These are phyloP conservation scores for Collybia sp. DNA, from an alignment of 768 basidiomycete species.

Conservation along the genomic window DNA sequence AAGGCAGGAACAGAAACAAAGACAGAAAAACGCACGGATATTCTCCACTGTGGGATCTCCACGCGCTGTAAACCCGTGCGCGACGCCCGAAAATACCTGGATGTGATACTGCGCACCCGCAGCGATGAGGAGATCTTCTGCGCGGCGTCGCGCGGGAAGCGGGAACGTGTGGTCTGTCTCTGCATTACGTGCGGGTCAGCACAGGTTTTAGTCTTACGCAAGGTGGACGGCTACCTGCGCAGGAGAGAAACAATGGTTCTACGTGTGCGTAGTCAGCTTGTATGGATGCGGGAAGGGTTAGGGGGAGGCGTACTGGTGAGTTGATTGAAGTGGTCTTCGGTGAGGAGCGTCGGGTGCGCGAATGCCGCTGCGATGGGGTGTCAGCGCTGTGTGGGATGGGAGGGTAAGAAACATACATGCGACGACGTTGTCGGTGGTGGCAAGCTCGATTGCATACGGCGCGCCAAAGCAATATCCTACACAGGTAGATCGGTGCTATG, in stretches of 20 bases:
- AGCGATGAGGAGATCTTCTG: constrained; percentile 51
- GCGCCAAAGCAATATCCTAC: constrained; percentile 59
- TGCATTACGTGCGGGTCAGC: constrained; percentile 10
- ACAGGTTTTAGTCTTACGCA: not conserved
- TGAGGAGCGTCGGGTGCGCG: constrained; percentile 49
- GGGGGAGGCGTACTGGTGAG: constrained; percentile 36
- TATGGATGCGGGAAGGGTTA: not conserved
- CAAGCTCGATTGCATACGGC: constrained; percentile 43
- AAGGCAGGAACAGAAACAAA: not conserved
- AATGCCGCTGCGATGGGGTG: constrained; percentile 37
- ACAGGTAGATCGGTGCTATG: not conserved
- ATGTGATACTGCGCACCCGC: constrained; percentile 49
- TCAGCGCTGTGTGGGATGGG: not conserved
- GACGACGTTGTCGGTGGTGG: constrained; percentile 38
- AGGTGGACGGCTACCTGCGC: constrained; percentile 38
- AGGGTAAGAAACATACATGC: constrained; percentile 30
- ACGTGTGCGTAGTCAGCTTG: not conserved
- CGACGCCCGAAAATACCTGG: constrained; percentile 49
- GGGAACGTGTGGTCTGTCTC: constrained; percentile 57
- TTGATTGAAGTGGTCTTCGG: constrained; percentile 41
- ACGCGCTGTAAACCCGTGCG: constrained; percentile 46
- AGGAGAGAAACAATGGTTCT: constrained; percentile 54
- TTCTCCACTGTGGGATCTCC: constrained; percentile 38
- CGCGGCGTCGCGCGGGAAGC: constrained; percentile 42
- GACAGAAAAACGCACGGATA: constrained; percentile 22